Evolutionary conservation across 441 rosid species (phyloP), one percentile per base, ranked within the genome.

Genomic region (Adansonia grandidieri): DNA sequence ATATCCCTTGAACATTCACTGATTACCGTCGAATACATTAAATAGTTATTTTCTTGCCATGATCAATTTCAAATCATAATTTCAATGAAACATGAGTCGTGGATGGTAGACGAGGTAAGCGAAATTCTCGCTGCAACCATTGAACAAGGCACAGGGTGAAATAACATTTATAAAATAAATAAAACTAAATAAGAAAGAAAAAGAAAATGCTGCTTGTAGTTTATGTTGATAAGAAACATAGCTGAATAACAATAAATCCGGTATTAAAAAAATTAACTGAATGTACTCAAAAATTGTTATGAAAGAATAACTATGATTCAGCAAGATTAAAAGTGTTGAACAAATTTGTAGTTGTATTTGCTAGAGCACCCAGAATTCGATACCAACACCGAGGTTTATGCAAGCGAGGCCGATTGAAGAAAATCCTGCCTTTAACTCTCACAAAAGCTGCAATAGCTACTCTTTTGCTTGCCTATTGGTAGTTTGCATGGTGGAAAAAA

Each of bases 341-440:
- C 48, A 37, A 37, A 20, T 37, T 37, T 37, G 69, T 17, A 17
- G 19, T 56, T 17, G 60, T 37, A 5, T 37, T 37, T 37, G 42
- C 42, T 5, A 5, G 42, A 37, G 42, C 6, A 37, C 42, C 42
- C 42, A 37, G 42, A 37, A 37, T 37, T 37, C 42, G 42, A 37
- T 37, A 37, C 42, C 61, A 93, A 85, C 74, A 40, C 62, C 91
- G 83, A 63, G 98, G 99, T 71, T 91, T 92, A 82, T 91, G 94
- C 68, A 94, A 90, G 82, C 93, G 91, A 80, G 99, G 99, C 67
- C 97, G 89, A 71, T 96, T 92, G 89, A 97, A 96, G 87, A 92
- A 96, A 80, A 94, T 77, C 82, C 99, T 85, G 67, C 98, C 99
- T 60, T 94, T 90, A 14, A 91, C 91, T 79, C 82, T 92, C 77